Percentiles rank a stretch among this genome's conserved stretches.
These are phyloP conservation scores for Selenicereus undatus DNA, from an alignment of 148 eudicot genomes.

Conservation along the genomic window DNA sequence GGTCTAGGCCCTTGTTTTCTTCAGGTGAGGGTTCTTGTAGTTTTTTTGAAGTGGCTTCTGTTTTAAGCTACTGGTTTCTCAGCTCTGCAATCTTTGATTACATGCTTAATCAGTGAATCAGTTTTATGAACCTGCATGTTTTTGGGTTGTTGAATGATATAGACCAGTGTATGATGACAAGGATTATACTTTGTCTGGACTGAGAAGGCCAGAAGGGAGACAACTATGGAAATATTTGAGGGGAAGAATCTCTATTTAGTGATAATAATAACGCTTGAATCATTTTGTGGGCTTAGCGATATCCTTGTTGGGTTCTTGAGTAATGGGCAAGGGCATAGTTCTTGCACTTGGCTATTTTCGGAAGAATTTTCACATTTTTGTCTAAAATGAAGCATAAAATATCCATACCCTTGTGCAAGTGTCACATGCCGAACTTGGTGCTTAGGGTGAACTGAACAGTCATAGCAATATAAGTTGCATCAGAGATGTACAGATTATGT, in stretches of 20 bases:
- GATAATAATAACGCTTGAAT: background rate
- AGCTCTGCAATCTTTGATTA: no score
- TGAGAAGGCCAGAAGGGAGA: background rate
- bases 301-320: background rate
- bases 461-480: background rate
- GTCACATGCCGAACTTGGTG: background rate
- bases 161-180: no score
- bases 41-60: background rate
- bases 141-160: background rate
- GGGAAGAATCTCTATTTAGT: background rate
- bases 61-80: background rate
- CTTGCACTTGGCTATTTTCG: background rate
- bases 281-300: background rate
- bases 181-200: background rate
- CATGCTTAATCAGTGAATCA: background rate
- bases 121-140: background rate
- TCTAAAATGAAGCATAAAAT: background rate
- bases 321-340: no score
- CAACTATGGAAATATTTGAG: background rate
- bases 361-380: background rate
- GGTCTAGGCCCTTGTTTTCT: slow-evolving; percentile 80
- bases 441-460: background rate
- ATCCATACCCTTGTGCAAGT: background rate
- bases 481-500: background rate
- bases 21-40: slow-evolving; percentile 43